These are phyloP conservation scores for Suhomyces choctaworum DNA, from an alignment of 1,139 yeast species.

Conservation along the genomic window DNA sequence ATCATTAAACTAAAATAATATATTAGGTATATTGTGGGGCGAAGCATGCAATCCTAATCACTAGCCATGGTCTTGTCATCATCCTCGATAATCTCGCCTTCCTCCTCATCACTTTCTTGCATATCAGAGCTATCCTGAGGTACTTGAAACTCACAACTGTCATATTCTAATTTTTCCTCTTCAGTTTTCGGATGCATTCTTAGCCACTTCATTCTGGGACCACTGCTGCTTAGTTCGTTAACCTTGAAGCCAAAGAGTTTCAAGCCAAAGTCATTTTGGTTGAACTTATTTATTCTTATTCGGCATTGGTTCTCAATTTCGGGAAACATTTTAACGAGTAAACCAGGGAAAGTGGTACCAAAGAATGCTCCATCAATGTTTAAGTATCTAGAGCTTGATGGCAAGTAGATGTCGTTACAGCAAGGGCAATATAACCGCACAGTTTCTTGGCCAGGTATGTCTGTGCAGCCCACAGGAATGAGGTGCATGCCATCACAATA, in stretches of 20 bases:
- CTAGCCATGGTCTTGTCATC: constrained; percentile 53
- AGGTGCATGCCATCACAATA: constrained; percentile 90
- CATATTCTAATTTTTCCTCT: constrained; percentile 59
- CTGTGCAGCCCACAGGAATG: constrained; percentile 90
- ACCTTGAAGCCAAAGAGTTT: constrained; percentile 87
- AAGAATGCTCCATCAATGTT: constrained; percentile 95
- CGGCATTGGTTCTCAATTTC: constrained; percentile 62
- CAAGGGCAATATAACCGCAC: constrained; percentile 93
- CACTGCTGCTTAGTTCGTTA: constrained; percentile 71
- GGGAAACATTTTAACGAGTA: constrained; percentile 85
- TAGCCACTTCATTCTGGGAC: constrained; percentile 95
- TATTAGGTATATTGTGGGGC: too few relatives aligned
- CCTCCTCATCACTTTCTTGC: constrained; percentile 29
- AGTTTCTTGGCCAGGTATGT: constrained; percentile 87
- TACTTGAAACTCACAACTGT: constrained; percentile 60
- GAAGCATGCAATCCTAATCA: constrained; percentile 26
- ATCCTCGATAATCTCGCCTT: constrained; percentile 26
- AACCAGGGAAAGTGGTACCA: constrained; percentile 94
- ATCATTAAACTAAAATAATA: constrained; percentile 8
- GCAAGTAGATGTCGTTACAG: constrained; percentile 87
- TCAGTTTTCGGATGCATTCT: constrained; percentile 67
- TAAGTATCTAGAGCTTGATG: constrained; percentile 78
- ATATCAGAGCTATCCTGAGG: constrained; percentile 32
- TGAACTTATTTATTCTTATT: constrained; percentile 55
- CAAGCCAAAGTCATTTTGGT: constrained; percentile 59